These are phyloP conservation scores for Suillus decipiens DNA, from an alignment of 768 basidiomycete species.

Conservation along the genomic window DNA sequence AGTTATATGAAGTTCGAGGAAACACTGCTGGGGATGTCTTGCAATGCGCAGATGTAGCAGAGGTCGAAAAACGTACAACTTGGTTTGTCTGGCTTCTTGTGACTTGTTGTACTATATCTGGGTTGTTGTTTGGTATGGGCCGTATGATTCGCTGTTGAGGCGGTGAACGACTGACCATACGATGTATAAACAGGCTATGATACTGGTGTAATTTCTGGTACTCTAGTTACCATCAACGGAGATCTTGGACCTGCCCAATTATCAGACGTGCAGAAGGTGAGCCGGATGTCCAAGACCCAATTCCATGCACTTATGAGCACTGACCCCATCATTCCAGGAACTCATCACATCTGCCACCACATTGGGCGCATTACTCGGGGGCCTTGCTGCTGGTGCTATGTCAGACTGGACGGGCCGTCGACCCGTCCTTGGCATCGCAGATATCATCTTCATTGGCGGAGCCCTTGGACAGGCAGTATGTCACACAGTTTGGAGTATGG, in stretches of 20 bases:
- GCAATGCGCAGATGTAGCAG: conserved; percentile 58
- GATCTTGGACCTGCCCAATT: conserved; percentile 62
- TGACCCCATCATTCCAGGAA: conserved; percentile 46
- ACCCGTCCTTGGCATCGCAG: conserved; percentile 64
- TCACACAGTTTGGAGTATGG: conserved; percentile 73
- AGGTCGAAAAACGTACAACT: conserved; percentile 66
- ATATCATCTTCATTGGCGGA: conserved; percentile 73
- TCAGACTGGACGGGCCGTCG: conserved; percentile 74
- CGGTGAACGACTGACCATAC: conserved; percentile 7
- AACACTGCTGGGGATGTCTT: conserved; percentile 50
- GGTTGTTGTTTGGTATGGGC: conserved; percentile 68
- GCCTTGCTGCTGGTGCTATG: conserved; percentile 64
- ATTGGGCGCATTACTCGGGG: conserved; percentile 75
- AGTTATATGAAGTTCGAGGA: conserved; percentile 20
- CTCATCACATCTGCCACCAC: conserved; percentile 81
- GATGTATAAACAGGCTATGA: conserved; percentile 59
- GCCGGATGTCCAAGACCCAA: neutral
- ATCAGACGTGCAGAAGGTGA: conserved; percentile 64
- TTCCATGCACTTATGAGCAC: neutral
- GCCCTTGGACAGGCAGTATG: conserved; percentile 72
- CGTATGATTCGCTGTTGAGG: neutral
- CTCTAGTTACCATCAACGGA: conserved; percentile 70
- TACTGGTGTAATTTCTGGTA: conserved; percentile 79
- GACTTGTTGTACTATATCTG: conserved; percentile 71
- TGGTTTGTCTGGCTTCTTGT: conserved; percentile 82